These are phyloP conservation scores for Erucastrum elatum DNA, from an alignment of 345 rosid genomes.

Conservation along the genomic window DNA sequence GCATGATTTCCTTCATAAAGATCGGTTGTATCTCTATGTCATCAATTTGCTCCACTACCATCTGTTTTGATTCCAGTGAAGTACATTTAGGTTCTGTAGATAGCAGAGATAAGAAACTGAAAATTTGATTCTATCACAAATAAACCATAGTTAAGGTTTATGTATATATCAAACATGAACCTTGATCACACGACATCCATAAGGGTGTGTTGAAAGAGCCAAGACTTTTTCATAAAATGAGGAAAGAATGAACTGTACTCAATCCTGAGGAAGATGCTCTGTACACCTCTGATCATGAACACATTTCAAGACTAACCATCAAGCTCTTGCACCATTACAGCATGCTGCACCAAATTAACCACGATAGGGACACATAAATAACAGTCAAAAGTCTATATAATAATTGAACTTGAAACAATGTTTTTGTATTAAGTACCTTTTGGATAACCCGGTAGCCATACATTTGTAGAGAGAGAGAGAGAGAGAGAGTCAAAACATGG, in stretches of 20 bases:
- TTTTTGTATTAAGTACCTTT: no score
- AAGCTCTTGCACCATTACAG: no score
- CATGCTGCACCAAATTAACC: no score
- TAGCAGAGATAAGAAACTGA: not conserved
- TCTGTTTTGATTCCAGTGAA: no score
- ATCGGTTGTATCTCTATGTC: no score
- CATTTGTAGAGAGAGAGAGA: slow-evolving; percentile 66
- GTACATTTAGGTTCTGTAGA: not conserved
- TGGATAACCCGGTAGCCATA: slow-evolving; percentile 39
- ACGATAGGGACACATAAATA: no score
- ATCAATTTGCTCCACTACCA: no score
- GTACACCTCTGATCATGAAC: slow-evolving; percentile 93
- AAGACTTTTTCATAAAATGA: slow-evolving; percentile 82
- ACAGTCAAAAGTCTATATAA: no score
- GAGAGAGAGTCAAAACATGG: no score
- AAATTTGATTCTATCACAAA: not conserved
- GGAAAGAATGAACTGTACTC: slow-evolving; percentile 75
- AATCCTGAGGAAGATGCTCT: slow-evolving; percentile 81
- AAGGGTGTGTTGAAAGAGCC: slow-evolving; percentile 26
- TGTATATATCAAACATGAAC: slow-evolving; percentile 33
- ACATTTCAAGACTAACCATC: slow-evolving; percentile 33
- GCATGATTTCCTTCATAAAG: no score
- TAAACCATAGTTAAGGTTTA: not conserved
- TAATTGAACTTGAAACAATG: no score
- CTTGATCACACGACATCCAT: slow-evolving; percentile 95